Conservation (phyloP, 1,284 basidiomycete genomes). For the Moesziomyces sp. region DNA sequence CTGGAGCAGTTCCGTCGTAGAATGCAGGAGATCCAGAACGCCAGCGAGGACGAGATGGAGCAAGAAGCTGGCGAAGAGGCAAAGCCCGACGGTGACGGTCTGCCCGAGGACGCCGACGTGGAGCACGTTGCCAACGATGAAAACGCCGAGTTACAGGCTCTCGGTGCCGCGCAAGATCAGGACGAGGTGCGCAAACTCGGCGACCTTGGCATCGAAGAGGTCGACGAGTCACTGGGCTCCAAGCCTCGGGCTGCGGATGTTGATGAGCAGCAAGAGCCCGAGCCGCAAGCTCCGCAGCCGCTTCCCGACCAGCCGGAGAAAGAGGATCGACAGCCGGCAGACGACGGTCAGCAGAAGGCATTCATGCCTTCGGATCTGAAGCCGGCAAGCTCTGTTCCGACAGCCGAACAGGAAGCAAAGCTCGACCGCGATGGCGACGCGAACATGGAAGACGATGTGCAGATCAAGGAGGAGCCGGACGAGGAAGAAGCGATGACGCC, state of each 20-base stretch:
- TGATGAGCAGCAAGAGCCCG: conserved; percentile 27
- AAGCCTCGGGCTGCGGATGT: conserved; percentile 63
- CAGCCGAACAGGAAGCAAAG: conserved; percentile 32
- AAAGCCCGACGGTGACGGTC: conserved; percentile 71
- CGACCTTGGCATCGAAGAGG: conserved; percentile 55
- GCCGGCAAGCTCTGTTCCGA: conserved; percentile 18
- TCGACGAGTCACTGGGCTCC: conserved; percentile 58
- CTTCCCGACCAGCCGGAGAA: conserved; percentile 59
- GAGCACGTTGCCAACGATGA: conserved; percentile 82
- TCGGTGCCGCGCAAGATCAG: conserved; percentile 81
- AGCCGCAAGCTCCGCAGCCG: conserved; percentile 29
- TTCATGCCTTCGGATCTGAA: conserved; percentile 58
- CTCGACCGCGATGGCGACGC: conserved; percentile 38
- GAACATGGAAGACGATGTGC: conserved; percentile 71
- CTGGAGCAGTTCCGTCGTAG: conserved; percentile 84
- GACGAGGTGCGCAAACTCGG: conserved; percentile 76
- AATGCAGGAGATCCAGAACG: conserved; percentile 83
- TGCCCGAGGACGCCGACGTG: conserved; percentile 70
- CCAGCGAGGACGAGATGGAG: conserved; percentile 68
- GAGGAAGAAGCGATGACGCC: conserved; percentile 57
- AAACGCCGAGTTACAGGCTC: conserved; percentile 84
- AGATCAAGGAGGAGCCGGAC: conserved; percentile 70
- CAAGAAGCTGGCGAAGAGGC: conserved; percentile 61
- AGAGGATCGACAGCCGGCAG: conserved; percentile 63
- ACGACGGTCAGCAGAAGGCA: conserved; percentile 51